Percentiles rank a stretch among this genome's conserved stretches.
phyloP scores from a whole-genome alignment of 805 yeast genomes.

The Candida nonsorbophila region DNA sequence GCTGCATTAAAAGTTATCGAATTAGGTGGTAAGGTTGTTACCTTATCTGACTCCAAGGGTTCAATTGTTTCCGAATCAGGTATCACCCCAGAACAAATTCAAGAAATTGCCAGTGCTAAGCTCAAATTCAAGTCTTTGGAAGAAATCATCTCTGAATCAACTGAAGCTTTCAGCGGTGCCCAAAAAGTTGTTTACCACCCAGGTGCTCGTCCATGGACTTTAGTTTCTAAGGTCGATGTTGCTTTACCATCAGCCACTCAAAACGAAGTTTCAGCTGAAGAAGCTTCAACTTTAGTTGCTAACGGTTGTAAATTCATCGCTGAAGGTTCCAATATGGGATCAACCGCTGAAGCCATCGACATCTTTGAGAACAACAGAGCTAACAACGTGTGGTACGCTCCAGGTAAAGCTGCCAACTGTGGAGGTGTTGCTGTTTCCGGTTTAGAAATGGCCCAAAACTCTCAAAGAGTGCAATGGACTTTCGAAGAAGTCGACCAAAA shows the following conservation, averaged over 20 bases:
- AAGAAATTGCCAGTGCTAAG: slow-evolving; percentile 72
- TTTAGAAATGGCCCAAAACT: slow-evolving; percentile 99
- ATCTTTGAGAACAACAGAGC: slow-evolving; percentile 83
- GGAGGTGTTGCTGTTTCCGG: slow-evolving; percentile 99
- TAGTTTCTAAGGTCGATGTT: slow-evolving; percentile 86
- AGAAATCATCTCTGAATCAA: slow-evolving; percentile 52
- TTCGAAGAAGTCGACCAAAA: slow-evolving; percentile 87
- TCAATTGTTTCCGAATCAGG: slow-evolving; percentile 73
- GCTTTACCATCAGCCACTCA: slow-evolving; percentile 98
- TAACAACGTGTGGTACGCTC: slow-evolving; percentile 88
- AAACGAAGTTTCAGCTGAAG: slow-evolving; percentile 95
- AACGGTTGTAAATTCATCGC: slow-evolving; percentile 92
- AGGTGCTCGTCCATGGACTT: slow-evolving; percentile 96
- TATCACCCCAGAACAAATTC: slow-evolving; percentile 77
- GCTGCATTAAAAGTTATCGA: slow-evolving; percentile 97
- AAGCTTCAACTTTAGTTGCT: slow-evolving; percentile 89
- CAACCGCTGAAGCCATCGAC: slow-evolving; percentile 94
- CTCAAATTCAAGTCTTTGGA: slow-evolving; percentile 70
- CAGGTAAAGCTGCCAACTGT: slow-evolving; percentile 98
- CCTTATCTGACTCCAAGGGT: slow-evolving; percentile 95
- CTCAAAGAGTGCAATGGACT: slow-evolving; percentile 89
- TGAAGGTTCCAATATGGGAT: slow-evolving; percentile 99
- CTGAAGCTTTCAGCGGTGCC: slow-evolving; percentile 51
- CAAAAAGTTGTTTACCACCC: slow-evolving; percentile 69
- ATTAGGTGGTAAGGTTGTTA: slow-evolving; percentile 92